phyloP scores from a whole-genome alignment of 78 protist genomes.

The Dictyostelium firmibasis region DNA sequence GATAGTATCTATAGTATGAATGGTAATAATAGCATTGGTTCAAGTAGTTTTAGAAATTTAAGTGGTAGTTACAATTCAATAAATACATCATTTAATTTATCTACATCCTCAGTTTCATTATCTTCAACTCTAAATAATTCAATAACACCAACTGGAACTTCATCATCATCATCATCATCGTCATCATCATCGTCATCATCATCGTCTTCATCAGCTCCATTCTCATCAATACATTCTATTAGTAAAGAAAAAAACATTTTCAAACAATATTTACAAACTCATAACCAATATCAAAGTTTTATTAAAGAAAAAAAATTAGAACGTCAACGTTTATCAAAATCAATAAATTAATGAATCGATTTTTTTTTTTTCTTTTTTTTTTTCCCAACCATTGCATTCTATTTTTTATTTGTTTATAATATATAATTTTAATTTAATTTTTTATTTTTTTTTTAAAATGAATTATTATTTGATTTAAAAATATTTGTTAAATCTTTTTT shows the following conservation, averaged over 20 bases:
- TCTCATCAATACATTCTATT: background rate
- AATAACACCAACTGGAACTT: background rate
- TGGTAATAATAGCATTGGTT: background rate
- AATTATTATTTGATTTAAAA: background rate
- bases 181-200: background rate
- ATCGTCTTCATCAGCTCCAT: background rate
- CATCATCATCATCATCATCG: background rate
- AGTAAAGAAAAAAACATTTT: constrained; percentile 11
- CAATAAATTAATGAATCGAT: background rate
- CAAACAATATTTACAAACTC: background rate
- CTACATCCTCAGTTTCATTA: background rate
- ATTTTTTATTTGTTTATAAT: too few species aligned
- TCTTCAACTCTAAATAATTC: background rate
- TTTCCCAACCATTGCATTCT: too few species aligned
- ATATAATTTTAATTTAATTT: background rate
- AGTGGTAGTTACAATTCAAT: background rate
- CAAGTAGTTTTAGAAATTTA: background rate
- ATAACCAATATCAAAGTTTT: background rate
- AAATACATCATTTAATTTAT: background rate
- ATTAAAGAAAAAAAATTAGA: background rate
- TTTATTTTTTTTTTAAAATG: background rate
- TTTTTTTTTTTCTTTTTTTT: background rate
- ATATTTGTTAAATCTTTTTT: background rate
- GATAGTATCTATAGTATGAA: background rate
- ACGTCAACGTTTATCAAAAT: background rate